Base-by-base conservation (phyloP, 495 filamentous ascomycete species). In the Paragyromitra xinjiangensis region DNA sequence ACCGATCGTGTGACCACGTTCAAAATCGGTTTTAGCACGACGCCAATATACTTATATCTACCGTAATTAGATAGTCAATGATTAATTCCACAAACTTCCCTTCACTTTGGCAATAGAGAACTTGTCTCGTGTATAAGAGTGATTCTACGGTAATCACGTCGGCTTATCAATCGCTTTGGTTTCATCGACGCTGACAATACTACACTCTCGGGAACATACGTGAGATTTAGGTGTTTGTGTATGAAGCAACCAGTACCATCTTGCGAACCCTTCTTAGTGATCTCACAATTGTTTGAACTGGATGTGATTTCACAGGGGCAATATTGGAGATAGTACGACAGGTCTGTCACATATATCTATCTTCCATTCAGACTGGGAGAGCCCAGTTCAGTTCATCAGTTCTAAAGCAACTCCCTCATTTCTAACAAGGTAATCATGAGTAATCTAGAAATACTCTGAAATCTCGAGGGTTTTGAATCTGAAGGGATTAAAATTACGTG, bases 51-150 rank as follows among this genome's bases (percentile, higher is more conserved):
- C 7, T n/a, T 37, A 53, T 53, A 53, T 16, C 7, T 37, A 53
- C 45, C 40, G 63, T 48, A 26, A 67, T 34, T 67, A 53, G 16
- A 40, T 39, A 67, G 45, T 19, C 45, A 67, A 67, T 53, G 14
- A 67, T 24, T 53, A 37, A 51, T n/a, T 45, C 48, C 64, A 67
- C 45, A 50, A 37, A 19, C 12, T 14, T 66, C 40, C 29, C 40
- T 9, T 9, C 64, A 37, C 34, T 39, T 6, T 34, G 48, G 19
- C n/a, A 53, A 53, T 55, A 58, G n/a, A 24, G 34, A 42, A 14
- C 26, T 22, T 63, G 37, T 19, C 6, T 59, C 12, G 1, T 1
- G 55, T 6, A 3, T 34, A 34, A 34, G 4, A 34, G 29, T 34
- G 29, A 16, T 37, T 37, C 3, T 3, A 16, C n/a, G 55, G 37